Percentiles rank a stretch among this genome's conserved stretches.
phyloP scores from a whole-genome alignment of 2,329 filamentous ascomycete genomes.

The Seiridium cupressi region DNA sequence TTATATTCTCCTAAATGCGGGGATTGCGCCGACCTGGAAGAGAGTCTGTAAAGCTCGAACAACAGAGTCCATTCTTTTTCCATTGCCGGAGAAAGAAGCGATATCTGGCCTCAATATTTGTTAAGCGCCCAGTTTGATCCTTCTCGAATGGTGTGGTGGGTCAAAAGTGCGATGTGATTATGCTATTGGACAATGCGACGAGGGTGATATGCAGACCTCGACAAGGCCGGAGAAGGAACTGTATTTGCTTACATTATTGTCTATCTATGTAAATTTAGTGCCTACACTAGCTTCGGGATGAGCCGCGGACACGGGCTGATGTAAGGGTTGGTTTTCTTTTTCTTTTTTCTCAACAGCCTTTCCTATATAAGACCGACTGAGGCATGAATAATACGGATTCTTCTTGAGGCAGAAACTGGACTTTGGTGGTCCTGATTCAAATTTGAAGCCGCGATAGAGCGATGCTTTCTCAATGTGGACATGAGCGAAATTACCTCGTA shows the following conservation, averaged over 20 bases:
- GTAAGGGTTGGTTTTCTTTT: neutral
- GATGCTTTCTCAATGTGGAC: neutral
- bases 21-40: too few species aligned
- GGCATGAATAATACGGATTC: neutral
- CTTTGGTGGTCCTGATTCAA: neutral
- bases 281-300: neutral
- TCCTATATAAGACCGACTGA: neutral
- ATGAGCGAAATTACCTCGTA: neutral
- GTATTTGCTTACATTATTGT: neutral
- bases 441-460: neutral
- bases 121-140: neutral
- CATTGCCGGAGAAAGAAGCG: neutral
- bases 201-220: neutral
- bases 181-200: neutral
- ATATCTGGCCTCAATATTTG: neutral
- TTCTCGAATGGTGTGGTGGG: neutral
- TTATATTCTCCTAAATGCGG: too few species aligned
- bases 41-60: neutral
- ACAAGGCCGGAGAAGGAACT: neutral
- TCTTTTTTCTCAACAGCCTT: neutral
- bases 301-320: neutral
- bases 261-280: neutral
- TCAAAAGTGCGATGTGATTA: neutral
- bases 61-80: neutral
- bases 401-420: neutral